Evolutionary conservation across 1,284 basidiomycete genomes (phyloP).

Genomic region (Fomitopsis schrenkii): DNA sequence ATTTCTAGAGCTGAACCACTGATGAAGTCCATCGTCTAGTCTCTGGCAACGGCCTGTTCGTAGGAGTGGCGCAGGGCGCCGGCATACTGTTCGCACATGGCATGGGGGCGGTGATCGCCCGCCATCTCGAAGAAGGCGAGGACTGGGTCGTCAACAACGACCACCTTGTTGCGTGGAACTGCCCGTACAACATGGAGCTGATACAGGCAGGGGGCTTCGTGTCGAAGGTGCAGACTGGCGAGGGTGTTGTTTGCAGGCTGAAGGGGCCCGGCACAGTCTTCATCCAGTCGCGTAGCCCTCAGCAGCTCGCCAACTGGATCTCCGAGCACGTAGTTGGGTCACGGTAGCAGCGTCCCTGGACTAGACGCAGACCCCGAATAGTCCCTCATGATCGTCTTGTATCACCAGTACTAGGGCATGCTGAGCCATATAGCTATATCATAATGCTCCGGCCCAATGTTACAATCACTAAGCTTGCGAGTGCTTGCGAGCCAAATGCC

Average conservation of each 20-base stretch:
- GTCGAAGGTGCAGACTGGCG: slow-evolving; percentile 26
- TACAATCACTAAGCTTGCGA: no score
- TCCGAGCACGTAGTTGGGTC: slow-evolving; percentile 4
- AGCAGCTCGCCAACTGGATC: slow-evolving; percentile 28
- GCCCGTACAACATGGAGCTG: slow-evolving; percentile 29
- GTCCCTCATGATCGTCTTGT: no score
- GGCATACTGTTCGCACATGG: slow-evolving; percentile 29
- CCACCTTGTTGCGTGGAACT: slow-evolving; percentile 31
- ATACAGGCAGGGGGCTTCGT: slow-evolving; percentile 28
- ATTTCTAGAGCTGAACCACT: not conserved
- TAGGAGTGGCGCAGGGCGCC: slow-evolving; percentile 20
- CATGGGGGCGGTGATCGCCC: slow-evolving; percentile 28
- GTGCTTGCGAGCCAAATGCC: no score
- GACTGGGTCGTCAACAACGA: slow-evolving; percentile 33
- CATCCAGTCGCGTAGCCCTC: slow-evolving; percentile 29
- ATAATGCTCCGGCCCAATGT: no score
- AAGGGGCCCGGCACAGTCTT: slow-evolving; percentile 30
- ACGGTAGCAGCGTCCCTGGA: no score
- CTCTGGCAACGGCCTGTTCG: slow-evolving; percentile 31
- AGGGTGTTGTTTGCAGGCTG: slow-evolving; percentile 32
- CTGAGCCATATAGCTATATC: no score
- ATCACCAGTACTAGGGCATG: no score
- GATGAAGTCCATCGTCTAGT: slow-evolving; percentile 15
- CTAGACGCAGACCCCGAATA: no score
- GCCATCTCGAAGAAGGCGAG: slow-evolving; percentile 27